Base-by-base conservation (phyloP, 2,329 filamentous ascomycete genomes). In the Colletotrichum sp. region DNA sequence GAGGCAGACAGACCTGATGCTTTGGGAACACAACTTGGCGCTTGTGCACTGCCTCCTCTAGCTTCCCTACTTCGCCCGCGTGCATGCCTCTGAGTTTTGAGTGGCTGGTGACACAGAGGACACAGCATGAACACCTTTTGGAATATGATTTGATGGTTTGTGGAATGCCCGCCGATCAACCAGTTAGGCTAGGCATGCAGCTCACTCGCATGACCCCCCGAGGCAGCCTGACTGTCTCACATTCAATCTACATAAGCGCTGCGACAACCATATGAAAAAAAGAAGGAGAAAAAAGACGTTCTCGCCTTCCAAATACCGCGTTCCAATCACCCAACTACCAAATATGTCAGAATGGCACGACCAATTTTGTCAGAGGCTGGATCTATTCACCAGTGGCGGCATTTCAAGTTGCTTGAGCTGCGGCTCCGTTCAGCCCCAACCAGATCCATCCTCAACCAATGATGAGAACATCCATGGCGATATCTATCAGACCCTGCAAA, bases 41-140 rank as follows among this genome's bases (percentile, higher is more conserved):
- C 1, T 44, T 44, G 36, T 44, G 39, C 39, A n/a, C 18, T n/a
- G 8, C 39, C 18, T 44, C 10, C 8, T 18, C 8, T 8, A 6
- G 39, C 8, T 2, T n/a, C 0, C 2, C 9, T 44, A 4, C 2
- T 1, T 44, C 1, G 8, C 39, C 5, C 5, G 5, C 5, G 5
- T 10, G 6, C 8, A 44, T n/a, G 16, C 18, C 8, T n/a, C 8
- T 44, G 39, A 18, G 16, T 5, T 10, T 44, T n/a, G 3, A 49
- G 18, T 3, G 5, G 12, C 5, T 21, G 18, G 7, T 12, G 9
- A 16, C 39, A 26, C 26, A 26, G 26, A 26, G 6, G 2, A 26
- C 26, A 49, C 44, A 49, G 3, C 18, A 12, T 21, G 18, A 49
- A 4, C 10, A 12, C 10, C 18, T 49, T 10, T 7, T 21, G 10